Evolutionary conservation across 2,329 filamentous ascomycete species (phyloP).

Genomic region (Talaromyces funiculosus): DNA sequence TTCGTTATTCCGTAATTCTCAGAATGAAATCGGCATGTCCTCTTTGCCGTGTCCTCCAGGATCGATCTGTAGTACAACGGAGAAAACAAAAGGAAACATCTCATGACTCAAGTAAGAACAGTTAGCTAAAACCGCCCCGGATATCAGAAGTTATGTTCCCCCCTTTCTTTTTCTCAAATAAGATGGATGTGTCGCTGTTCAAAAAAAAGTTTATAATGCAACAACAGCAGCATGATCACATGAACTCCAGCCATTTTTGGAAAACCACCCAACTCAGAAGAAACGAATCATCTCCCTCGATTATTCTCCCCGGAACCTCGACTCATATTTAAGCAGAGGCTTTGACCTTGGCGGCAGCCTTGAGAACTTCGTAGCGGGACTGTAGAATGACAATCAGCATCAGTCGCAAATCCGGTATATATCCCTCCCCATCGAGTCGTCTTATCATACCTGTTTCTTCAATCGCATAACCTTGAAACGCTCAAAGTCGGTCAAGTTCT

Average conservation of each 20-base stretch:
- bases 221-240: conserved; percentile 37
- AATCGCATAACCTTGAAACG: conserved; percentile 99
- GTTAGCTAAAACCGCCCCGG: conserved; percentile 19
- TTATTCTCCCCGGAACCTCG: conserved; percentile 6
- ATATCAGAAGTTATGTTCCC: conserved; percentile 37
- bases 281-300: conserved; percentile 34
- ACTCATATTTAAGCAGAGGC: conserved; percentile 59
- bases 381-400: conserved; percentile 29
- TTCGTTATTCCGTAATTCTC: conserved; percentile 16
- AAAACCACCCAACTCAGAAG: conserved; percentile 29
- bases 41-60: conserved; percentile 14
- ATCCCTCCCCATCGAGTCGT: neutral
- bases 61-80: conserved; percentile 15
- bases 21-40: conserved; percentile 15
- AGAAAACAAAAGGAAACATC: conserved; percentile 12
- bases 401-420: neutral
- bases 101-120: conserved; percentile 17
- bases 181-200: conserved; percentile 30
- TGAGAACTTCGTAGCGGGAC: conserved; percentile 92
- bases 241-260: conserved; percentile 19
- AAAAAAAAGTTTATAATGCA: conserved; percentile 27
- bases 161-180: conserved; percentile 20
- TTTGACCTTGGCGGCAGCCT: conserved; percentile 90
- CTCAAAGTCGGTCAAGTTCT: conserved; percentile 94
- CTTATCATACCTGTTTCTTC: conserved; percentile 80